phyloP scores from a whole-genome alignment of 2,329 filamentous ascomycete species.

The Calonectria naviculata region DNA sequence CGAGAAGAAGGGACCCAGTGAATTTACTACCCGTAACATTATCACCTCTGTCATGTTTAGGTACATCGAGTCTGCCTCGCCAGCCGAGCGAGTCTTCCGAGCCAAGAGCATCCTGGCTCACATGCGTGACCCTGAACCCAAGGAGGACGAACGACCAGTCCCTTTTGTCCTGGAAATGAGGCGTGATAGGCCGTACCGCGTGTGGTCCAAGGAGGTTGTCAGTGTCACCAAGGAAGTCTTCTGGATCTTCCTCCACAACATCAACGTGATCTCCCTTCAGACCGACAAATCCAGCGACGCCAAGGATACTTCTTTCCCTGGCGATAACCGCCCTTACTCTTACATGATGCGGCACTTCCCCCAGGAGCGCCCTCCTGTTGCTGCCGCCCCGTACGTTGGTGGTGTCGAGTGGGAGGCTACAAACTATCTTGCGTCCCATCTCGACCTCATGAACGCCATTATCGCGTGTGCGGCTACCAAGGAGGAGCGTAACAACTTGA shows the following conservation, averaged over 20 bases:
- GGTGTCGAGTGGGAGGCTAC: constrained; percentile 99
- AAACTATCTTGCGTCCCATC: constrained; percentile 91
- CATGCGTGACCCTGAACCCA: constrained; percentile 81
- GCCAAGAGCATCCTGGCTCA: constrained; percentile 82
- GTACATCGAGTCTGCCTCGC: constrained; percentile 78
- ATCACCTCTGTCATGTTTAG: constrained; percentile 91
- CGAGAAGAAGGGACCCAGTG: constrained; percentile 97
- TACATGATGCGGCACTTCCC: constrained; percentile 84
- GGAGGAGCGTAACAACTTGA: constrained; percentile 79
- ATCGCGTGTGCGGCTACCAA: constrained; percentile 80
- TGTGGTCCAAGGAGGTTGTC: constrained; percentile 93
- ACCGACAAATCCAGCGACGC: constrained; percentile 47
- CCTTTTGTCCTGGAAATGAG: constrained; percentile 93
- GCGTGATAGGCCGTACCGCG: constrained; percentile 85
- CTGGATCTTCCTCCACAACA: constrained; percentile 97
- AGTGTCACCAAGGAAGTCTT: constrained; percentile 98
- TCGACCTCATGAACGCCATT: constrained; percentile 93
- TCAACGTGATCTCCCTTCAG: constrained; percentile 84
- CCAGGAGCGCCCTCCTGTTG: constrained; percentile 86
- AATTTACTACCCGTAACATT: constrained; percentile 93
- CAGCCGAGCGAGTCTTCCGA: constrained; percentile 72
- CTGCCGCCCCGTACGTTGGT: constrained; percentile 94
- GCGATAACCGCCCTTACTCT: constrained; percentile 57
- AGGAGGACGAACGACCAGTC: constrained; percentile 80
- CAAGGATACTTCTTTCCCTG: constrained; percentile 44